These are phyloP conservation scores for Naganishia randhawae DNA, from an alignment of 768 basidiomycete species.

Conservation along the genomic window DNA sequence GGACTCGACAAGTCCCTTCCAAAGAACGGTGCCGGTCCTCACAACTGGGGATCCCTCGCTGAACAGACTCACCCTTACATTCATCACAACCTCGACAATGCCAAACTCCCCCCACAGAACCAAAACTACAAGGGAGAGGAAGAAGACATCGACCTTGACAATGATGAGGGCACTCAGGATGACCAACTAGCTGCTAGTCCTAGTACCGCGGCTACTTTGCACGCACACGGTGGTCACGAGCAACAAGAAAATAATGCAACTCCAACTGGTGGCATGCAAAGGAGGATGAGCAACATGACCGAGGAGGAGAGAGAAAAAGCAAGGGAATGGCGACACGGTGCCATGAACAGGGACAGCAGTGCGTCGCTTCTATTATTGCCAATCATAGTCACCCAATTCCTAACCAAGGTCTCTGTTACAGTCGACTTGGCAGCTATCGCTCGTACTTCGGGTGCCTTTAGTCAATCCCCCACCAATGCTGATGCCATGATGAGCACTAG, in stretches of 20 bases:
- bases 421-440: conserved; percentile 75
- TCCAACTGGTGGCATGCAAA: conserved; percentile 25
- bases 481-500: conserved; percentile 41
- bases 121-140: conserved; percentile 11
- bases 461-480: conserved; percentile 57
- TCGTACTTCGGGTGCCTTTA: conserved; percentile 66
- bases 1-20: conserved; percentile 68
- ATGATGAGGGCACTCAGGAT: conserved; percentile 11
- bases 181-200: conserved; percentile 28
- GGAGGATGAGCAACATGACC: conserved; percentile 54
- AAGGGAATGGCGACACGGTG: conserved; percentile 63
- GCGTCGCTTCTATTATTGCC: conserved; percentile 17
- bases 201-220: conserved; percentile 29
- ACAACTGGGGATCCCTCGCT: conserved; percentile 77
- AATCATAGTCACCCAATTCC: background rate
- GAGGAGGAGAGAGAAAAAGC: conserved; percentile 68
- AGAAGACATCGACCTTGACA: conserved; percentile 6
- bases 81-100: conserved; percentile 17
- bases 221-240: conserved; percentile 24
- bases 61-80: conserved; percentile 55
- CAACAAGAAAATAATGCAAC: conserved; percentile 43
- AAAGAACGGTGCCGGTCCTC: conserved; percentile 73
- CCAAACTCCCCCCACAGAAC: conserved; percentile 16
- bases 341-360: conserved; percentile 61
- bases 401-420: conserved; percentile 8